Evolutionary conservation across 75 land plant species (phyloP), one percentile per base, ranked within the genome.

Genomic region (Selaginella tamariscina): DNA sequence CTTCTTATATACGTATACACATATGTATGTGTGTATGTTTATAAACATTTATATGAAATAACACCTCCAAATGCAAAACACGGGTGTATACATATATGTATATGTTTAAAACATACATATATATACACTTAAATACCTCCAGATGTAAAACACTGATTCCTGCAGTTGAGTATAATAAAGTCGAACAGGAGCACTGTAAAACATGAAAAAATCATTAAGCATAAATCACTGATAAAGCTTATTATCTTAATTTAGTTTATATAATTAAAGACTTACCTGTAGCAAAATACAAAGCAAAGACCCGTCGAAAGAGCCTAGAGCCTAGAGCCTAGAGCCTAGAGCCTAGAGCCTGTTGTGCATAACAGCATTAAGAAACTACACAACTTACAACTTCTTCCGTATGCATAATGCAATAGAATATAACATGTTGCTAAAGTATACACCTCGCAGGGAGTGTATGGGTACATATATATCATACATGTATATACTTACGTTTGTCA

Each of bases 131-230:
- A 24, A 2, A 24, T 68, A 80, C 82, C 82, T 67, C 81, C 70
- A 73, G 31, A 60, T 68, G 24, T 76, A 33, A 56, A 64, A 31
- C 54, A 77, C 59, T 30, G 15, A 80, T 31, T 28, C 82, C 82
- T 28, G 71, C 72, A 18, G 68, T 21, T 11, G 82, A 80, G 30
- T 68, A 74, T 80, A 80, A 60, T 80, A 80, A 31, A 80, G 59
- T 28, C 80, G 80, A 24, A 80, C 82, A 18, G 80, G 82, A 5
- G 80, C 80, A 57, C 80, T 80, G 72, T 60, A 39, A 39, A 59
- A 56, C 5, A 20, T 49, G 54, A 39, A 15, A 39, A 67, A 67
- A 26, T 18, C 55, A 28, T n/a, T 15, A 39, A 39, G 49, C 49
- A 39, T 59, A 59, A 26, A 8, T 2, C 8, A n/a, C 21, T 59